A percentile compares a stretch with the other conserved stretches of the same genome.
phyloP scores from a whole-genome alignment of 164 flowering plant genomes.

The Akebia trifoliata region DNA sequence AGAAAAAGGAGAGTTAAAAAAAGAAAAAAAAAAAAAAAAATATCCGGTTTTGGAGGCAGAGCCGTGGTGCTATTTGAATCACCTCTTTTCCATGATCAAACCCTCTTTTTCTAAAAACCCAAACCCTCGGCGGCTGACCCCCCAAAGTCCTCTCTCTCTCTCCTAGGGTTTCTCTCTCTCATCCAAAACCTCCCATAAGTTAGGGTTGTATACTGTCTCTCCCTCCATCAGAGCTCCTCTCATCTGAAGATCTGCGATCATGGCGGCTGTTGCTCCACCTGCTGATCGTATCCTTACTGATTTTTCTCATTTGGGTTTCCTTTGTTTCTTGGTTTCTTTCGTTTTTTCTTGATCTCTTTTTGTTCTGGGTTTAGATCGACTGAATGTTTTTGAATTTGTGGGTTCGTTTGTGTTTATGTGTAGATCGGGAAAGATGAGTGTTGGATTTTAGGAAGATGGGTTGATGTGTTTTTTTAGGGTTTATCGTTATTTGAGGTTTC shows the following conservation, averaged over 20 bases:
- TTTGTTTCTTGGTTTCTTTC: not conserved
- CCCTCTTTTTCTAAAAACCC: not conserved
- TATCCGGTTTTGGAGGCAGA: slow-evolving; percentile 13
- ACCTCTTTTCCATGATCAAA: slow-evolving; percentile 19
- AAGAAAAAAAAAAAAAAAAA: not conserved
- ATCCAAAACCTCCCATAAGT: slow-evolving; percentile 3
- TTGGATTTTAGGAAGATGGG: not conserved
- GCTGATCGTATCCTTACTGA: slow-evolving; percentile 41
- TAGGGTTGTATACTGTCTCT: no score
- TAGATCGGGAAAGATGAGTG: no score
- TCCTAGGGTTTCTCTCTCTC: slow-evolving; percentile 4
- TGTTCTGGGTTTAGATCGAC: not conserved
- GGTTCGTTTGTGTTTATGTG: slow-evolving; percentile 22
- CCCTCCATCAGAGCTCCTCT: not conserved
- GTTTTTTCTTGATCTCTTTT: slow-evolving; percentile 3
- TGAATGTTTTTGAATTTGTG: not conserved
- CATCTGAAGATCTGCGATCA: slow-evolving; percentile 14
- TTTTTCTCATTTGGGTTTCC: not conserved
- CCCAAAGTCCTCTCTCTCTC: slow-evolving; percentile 5
- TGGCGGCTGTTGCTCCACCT: slow-evolving; percentile 36
- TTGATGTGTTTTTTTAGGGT: not conserved
- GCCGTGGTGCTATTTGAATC: slow-evolving; percentile 29
- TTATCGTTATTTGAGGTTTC: slow-evolving; percentile 5
- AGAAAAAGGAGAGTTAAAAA: not conserved
- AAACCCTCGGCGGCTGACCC: no score